phyloP scores from a whole-genome alignment of 495 filamentous ascomycete genomes.

The Aspergillus coremiiformis region DNA sequence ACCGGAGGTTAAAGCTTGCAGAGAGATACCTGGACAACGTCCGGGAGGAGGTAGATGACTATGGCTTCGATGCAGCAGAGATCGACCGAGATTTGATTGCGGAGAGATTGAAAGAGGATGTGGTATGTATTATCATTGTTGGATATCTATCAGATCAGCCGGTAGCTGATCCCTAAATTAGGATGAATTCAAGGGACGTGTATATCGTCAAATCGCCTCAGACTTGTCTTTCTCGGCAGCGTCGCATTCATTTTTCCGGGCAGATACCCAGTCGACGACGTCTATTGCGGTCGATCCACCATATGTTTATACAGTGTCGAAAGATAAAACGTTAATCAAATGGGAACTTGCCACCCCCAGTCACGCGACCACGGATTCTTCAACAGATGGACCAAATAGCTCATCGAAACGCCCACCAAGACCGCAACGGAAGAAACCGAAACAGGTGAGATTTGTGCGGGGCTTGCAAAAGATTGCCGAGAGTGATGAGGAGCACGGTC shows the following conservation, averaged over 20 bases:
- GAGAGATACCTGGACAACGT: slow-evolving; percentile 92
- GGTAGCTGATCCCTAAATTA: slow-evolving; percentile 15
- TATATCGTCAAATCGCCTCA: slow-evolving; percentile 71
- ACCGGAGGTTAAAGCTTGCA: slow-evolving; percentile 78
- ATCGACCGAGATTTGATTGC: slow-evolving; percentile 90
- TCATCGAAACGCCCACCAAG: slow-evolving; percentile 56
- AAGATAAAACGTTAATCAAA: slow-evolving; percentile 77
- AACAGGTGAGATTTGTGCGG: slow-evolving; percentile 55
- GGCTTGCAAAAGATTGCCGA: slow-evolving; percentile 57
- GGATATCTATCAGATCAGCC: neutral
- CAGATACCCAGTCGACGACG: slow-evolving; percentile 69
- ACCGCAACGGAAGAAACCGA: slow-evolving; percentile 62
- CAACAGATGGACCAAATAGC: slow-evolving; percentile 43
- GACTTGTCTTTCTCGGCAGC: slow-evolving; percentile 58
- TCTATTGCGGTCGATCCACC: slow-evolving; percentile 70
- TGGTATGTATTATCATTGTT: slow-evolving; percentile 39
- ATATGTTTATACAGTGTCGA: slow-evolving; percentile 77
- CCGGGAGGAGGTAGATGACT: slow-evolving; percentile 69
- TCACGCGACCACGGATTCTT: slow-evolving; percentile 15
- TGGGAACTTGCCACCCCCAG: slow-evolving; percentile 61
- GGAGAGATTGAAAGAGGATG: slow-evolving; percentile 81
- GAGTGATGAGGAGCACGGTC: slow-evolving; percentile 61
- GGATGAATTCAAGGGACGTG: slow-evolving; percentile 83
- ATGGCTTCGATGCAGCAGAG: slow-evolving; percentile 85
- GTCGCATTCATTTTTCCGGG: slow-evolving; percentile 60